These are phyloP conservation scores for Royoungia palumana DNA, from an alignment of 768 basidiomycete species.

Conservation along the genomic window DNA sequence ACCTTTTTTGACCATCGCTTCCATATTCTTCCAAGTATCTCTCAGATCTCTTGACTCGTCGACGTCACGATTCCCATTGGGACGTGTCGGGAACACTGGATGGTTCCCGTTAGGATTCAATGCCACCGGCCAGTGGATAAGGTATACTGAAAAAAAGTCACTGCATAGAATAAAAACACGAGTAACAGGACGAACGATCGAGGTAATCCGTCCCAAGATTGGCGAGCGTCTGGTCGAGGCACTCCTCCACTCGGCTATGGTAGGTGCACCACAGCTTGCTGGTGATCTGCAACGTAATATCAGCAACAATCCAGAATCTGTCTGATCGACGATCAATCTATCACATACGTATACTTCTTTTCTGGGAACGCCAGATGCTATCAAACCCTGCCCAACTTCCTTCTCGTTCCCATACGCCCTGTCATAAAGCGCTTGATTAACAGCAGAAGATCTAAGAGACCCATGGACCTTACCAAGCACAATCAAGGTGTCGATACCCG, in stretches of 20 bases:
- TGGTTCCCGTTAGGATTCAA: constrained; percentile 68
- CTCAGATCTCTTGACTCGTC: constrained; percentile 61
- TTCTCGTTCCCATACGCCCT: constrained; percentile 75
- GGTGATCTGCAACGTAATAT: constrained; percentile 48
- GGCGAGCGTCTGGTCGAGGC: constrained; percentile 70
- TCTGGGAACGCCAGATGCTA: constrained; percentile 70
- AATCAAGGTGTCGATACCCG: constrained; percentile 78
- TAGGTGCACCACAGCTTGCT: constrained; percentile 70
- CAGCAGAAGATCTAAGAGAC: constrained; percentile 1
- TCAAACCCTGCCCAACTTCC: constrained; percentile 80
- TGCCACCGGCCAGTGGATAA: constrained; percentile 81
- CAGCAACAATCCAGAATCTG: neutral
- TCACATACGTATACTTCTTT: constrained; percentile 62
- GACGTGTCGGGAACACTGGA: constrained; percentile 52
- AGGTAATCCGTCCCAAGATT: constrained; percentile 84
- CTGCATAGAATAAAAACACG: neutral
- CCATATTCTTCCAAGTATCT: constrained; percentile 86
- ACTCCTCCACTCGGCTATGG: constrained; percentile 69
- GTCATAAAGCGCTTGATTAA: constrained; percentile 14
- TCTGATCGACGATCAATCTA: neutral
- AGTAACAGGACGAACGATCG: constrained; percentile 54
- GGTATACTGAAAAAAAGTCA: constrained; percentile 41
- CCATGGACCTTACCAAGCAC: constrained; percentile 45
- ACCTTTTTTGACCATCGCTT: constrained; percentile 64
- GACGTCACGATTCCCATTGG: constrained; percentile 64